Evolutionary conservation across 306 rosid species (phyloP).

Genomic region (Vigna reflexopilosa): DNA sequence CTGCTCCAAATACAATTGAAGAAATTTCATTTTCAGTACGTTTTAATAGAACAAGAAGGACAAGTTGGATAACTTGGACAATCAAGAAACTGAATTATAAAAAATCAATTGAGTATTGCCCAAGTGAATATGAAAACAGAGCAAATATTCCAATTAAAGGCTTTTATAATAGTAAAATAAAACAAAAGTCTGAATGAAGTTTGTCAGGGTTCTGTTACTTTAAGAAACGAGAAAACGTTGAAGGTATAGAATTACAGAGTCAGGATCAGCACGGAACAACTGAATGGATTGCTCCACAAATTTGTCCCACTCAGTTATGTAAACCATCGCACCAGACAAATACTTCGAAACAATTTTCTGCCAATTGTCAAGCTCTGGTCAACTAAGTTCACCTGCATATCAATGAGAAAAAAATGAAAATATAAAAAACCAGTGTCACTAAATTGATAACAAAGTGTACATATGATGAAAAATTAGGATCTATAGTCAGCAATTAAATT

Average conservation of each 20-base stretch:
- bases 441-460: neutral
- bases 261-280: constrained; percentile 89
- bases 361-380: constrained; percentile 5
- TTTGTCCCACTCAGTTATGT: constrained; percentile 76
- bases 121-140: neutral
- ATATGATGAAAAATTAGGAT: neutral
- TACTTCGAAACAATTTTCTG: constrained; percentile 22
- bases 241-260: constrained; percentile 54
- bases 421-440: neutral
- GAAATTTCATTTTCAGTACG: neutral
- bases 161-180: neutral
- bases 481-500: neutral
- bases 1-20: constrained; percentile 38
- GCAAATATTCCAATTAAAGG: neutral
- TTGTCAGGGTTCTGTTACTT: neutral
- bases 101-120: neutral
- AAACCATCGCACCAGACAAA: constrained; percentile 62
- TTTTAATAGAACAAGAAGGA: neutral
- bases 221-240: neutral
- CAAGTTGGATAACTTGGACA: neutral
- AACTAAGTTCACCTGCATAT: constrained; percentile 17
- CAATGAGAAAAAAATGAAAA: constrained; percentile 24
- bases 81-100: constrained; percentile 11
- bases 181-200: neutral
- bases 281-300: constrained; percentile 83